These are phyloP conservation scores for Scedosporium apiospermum DNA, from an alignment of 2,329 filamentous ascomycete genomes.

Conservation along the genomic window DNA sequence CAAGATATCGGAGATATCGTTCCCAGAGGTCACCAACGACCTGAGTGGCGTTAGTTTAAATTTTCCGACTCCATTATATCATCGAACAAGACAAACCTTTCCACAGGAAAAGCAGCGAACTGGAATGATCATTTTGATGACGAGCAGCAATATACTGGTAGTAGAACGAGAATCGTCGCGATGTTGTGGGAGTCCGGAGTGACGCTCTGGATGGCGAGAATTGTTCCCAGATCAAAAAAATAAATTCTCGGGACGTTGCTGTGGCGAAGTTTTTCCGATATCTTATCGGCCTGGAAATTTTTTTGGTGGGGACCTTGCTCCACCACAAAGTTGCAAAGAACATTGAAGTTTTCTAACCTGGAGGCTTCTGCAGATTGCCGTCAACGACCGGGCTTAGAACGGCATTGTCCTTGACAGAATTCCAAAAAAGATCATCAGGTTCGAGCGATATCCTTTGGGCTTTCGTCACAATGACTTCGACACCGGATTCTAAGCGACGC, in stretches of 20 bases:
- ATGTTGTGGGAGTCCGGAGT: not conserved
- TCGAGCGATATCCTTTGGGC: not conserved
- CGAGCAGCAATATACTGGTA: not conserved
- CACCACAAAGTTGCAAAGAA: not conserved
- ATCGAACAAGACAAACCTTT: conserved; percentile 58
- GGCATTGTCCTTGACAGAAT: not conserved
- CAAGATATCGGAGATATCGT: conserved; percentile 80
- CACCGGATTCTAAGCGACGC: conserved; percentile 20
- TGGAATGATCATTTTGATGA: conserved; percentile 83
- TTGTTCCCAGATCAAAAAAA: conserved; percentile 6
- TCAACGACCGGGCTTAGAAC: not conserved
- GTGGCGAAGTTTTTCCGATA: conserved; percentile 23
- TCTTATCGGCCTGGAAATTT: conserved; percentile 32
- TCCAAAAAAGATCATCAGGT: not conserved
- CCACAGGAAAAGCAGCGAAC: conserved; percentile 98
- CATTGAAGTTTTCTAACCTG: conserved; percentile 5
- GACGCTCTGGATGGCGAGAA: not conserved
- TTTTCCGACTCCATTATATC: not conserved
- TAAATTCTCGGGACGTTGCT: conserved; percentile 4
- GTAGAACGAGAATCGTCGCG: not conserved
- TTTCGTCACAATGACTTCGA: conserved; percentile 23
- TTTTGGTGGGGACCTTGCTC: conserved; percentile 20
- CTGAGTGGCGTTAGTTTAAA: conserved; percentile 37
- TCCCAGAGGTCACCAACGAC: conserved; percentile 98
- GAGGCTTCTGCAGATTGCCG: conserved; percentile 1